Evolutionary conservation across 805 yeast species (phyloP), one percentile per base, ranked within the genome.

Genomic region (Schwanniomyces pseudopolymorphus): DNA sequence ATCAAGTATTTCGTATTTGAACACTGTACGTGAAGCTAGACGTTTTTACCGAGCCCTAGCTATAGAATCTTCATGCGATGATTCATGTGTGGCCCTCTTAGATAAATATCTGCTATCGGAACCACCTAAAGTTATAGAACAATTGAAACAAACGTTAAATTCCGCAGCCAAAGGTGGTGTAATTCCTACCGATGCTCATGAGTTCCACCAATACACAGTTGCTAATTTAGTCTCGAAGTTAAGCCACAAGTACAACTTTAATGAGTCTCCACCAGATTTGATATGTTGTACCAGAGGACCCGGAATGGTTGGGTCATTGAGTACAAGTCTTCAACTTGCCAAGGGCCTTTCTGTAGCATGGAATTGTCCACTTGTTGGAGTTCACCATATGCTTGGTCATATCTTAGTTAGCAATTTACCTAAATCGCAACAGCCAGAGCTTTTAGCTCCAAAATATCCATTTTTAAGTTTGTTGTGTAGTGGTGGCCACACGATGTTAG

Each of bases 301-400:
- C 0, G 99, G 99, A 0, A 89, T 94, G 97, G 79, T 83, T 7
- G 97, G 97, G 0, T 85, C 96, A 0, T 70, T 94, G 11, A 78
- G 89, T 8, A 85, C 89, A 0, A 95, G 97, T 1, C 71, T 87
- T 20, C 94, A 87, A 57, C 66, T 89, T 35, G 96, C 96, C 0
- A 86, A 89, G 56, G 99, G 98, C 0, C 69, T 94, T 10, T 70
- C 90, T 1, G 67, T 86, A 0, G 97, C 91, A 0, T 86, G 89
- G 85, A 63, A 77, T 11, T 77, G 72, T 5, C 97, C 97, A 0
- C 58, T 89, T 16, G 71, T 94, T 1, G 98, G 97, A 0, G 96
- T 92, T 0, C 96, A 94, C 62, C 99, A 94, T 59, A 92, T 94
- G 99, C 72, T 92, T 41, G 99, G 96, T 0, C 99, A 94, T 67